Evolutionary conservation across 1,284 basidiomycete genomes (phyloP).

Genomic region (Kalmanozyma brasiliensis): DNA sequence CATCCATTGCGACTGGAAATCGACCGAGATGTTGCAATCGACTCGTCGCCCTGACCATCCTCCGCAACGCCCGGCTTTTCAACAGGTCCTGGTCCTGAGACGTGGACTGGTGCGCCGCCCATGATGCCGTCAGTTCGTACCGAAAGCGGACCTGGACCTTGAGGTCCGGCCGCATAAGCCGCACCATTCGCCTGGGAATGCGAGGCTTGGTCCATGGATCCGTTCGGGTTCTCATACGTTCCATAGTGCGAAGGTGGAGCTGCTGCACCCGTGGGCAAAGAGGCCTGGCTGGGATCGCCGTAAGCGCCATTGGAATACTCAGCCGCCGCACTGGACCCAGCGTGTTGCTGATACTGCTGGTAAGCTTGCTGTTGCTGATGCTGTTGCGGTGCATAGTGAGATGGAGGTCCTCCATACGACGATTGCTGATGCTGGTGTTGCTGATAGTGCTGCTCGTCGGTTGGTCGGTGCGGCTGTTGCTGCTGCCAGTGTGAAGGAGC

Average conservation of each 20-base stretch:
- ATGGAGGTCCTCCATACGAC: slow-evolving; percentile 5
- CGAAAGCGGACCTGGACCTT: slow-evolving; percentile 15
- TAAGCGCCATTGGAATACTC: slow-evolving; percentile 23
- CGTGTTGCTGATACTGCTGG: not conserved
- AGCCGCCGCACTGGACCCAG: no score
- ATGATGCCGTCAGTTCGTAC: slow-evolving; percentile 30
- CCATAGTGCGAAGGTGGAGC: slow-evolving; percentile 14
- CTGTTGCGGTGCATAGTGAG: slow-evolving; percentile 11
- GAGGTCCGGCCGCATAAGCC: slow-evolving; percentile 4
- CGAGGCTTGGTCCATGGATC: slow-evolving; percentile 1
- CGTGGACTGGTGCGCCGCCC: slow-evolving; percentile 5
- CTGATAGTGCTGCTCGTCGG: slow-evolving; percentile 10
- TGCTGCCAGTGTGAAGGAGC: slow-evolving; percentile 17
- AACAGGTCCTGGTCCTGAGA: not conserved
- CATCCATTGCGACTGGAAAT: slow-evolving; percentile 32
- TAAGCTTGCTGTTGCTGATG: slow-evolving; percentile 1
- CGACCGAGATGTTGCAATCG: slow-evolving; percentile 18
- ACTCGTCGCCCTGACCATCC: slow-evolving; percentile 18
- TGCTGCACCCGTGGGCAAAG: slow-evolving; percentile 5
- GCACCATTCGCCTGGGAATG: slow-evolving; percentile 13
- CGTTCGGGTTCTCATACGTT: slow-evolving; percentile 14
- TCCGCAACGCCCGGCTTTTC: slow-evolving; percentile 2
- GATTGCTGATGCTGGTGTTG: slow-evolving; percentile 22
- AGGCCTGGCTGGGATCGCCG: slow-evolving; percentile 13
- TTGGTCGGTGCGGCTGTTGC: slow-evolving; percentile 13